Evolutionary conservation across 257 asterid species (phyloP).

Genomic region (Avicennia marina): DNA sequence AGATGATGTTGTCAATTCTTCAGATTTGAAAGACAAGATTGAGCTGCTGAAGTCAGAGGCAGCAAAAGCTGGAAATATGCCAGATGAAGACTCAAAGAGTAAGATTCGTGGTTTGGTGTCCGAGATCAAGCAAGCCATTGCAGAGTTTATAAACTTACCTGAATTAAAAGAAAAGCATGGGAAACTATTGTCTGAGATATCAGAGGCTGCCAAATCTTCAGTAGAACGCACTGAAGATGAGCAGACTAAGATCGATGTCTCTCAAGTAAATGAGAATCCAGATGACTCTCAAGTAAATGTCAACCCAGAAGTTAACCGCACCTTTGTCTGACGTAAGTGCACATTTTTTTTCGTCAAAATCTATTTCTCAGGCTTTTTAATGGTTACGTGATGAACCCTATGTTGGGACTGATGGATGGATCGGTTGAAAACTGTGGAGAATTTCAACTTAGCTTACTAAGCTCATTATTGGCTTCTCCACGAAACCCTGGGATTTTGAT

Average conservation of each 20-base stretch:
- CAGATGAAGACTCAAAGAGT: slow-evolving; percentile 39
- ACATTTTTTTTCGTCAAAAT: background rate
- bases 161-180: slow-evolving; percentile 58
- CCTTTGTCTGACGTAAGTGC: slow-evolving; percentile 41
- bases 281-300: slow-evolving; percentile 23
- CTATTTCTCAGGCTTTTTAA: too few relatives aligned
- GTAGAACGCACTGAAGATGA: slow-evolving; percentile 26
- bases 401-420: too few relatives aligned
- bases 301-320: slow-evolving; percentile 30
- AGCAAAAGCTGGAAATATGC: slow-evolving; percentile 45
- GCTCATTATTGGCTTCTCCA: too few relatives aligned
- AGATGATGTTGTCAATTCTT: slow-evolving; percentile 43
- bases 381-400: too few relatives aligned
- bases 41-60: slow-evolving; percentile 56
- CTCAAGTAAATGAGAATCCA: slow-evolving; percentile 25
- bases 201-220: slow-evolving; percentile 33
- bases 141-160: slow-evolving; percentile 36
- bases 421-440: too few relatives aligned
- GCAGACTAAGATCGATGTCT: background rate
- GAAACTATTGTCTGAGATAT: slow-evolving; percentile 42
- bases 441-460: too few relatives aligned
- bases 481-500: too few relatives aligned
- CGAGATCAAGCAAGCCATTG: slow-evolving; percentile 54
- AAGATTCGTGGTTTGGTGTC: slow-evolving; percentile 54
- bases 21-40: slow-evolving; percentile 60